These are phyloP conservation scores for Chaetomium sp. DNA, from an alignment of 2,329 filamentous ascomycete species.

Conservation along the genomic window DNA sequence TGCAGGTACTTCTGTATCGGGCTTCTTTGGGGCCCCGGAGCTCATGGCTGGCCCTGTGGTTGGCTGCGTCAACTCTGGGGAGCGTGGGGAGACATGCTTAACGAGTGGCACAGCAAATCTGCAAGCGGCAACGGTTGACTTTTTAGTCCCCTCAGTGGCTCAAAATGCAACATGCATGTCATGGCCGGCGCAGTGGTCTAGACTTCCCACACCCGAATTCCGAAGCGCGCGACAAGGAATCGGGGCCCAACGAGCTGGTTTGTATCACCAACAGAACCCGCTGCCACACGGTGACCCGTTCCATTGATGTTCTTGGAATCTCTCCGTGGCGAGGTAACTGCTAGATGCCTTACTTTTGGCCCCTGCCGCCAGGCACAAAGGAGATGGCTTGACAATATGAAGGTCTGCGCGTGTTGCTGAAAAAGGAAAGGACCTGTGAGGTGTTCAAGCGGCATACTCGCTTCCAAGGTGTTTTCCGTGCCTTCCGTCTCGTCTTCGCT, in stretches of 20 bases:
- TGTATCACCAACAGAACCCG: constrained; percentile 18
- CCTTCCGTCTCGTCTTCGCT: neutral
- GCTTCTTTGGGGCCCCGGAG: neutral
- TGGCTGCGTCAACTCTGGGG: neutral
- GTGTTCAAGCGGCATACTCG: neutral
- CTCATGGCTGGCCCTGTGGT: neutral
- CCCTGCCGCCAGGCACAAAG: neutral
- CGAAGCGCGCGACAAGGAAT: constrained; percentile 16
- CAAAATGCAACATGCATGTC: constrained; percentile 1
- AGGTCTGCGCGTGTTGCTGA: neutral
- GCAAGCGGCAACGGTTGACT: neutral
- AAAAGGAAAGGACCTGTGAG: neutral
- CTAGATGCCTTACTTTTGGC: neutral
- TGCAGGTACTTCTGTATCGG: neutral
- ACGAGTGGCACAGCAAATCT: constrained; percentile 2
- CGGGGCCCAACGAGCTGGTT: constrained; percentile 8
- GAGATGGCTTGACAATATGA: neutral
- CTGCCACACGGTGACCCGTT: constrained; percentile 5
- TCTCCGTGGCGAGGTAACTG: neutral
- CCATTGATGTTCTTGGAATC: neutral
- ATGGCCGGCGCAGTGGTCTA: neutral
- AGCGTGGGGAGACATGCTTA: neutral
- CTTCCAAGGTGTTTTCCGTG: neutral
- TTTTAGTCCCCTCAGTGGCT: neutral
- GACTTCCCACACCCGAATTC: neutral